Evolutionary conservation across 352 stramenopile species (phyloP).

Genomic region (Phytophthora chlamydospora): DNA sequence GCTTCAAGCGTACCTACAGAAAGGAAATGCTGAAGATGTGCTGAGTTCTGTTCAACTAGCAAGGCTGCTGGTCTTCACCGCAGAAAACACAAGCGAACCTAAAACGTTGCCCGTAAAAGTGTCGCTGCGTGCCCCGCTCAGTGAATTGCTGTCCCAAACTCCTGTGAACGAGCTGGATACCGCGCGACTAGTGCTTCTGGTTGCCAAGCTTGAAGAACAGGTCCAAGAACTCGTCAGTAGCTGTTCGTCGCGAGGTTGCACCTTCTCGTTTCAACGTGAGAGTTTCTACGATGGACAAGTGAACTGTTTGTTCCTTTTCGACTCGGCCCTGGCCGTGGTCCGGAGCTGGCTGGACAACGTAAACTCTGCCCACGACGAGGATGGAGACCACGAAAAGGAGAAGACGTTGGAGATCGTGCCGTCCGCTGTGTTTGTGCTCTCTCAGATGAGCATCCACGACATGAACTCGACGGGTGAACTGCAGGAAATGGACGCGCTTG

Average conservation of each 20-base stretch:
- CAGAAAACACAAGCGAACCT: conserved; percentile 17
- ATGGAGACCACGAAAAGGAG: conserved; percentile 31
- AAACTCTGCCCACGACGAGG: not conserved
- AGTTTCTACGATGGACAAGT: conserved; percentile 24
- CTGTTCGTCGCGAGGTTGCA: conserved; percentile 11
- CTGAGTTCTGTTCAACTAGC: conserved; percentile 44
- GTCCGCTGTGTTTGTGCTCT: conserved; percentile 40
- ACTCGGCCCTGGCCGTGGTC: conserved; percentile 18
- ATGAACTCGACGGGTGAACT: conserved; percentile 45
- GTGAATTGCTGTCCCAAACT: conserved; percentile 8
- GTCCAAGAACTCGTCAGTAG: conserved; percentile 28
- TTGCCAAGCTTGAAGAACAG: conserved; percentile 52
- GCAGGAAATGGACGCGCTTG: conserved; percentile 30
- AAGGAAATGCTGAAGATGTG: conserved; percentile 4
- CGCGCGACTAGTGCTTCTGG: conserved; percentile 40
- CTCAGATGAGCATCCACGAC: conserved; percentile 47
- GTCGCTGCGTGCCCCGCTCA: conserved; percentile 10
- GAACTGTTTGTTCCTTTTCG: conserved; percentile 35
- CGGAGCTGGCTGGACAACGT: conserved; percentile 20
- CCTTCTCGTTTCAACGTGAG: conserved; percentile 25
- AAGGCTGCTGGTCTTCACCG: conserved; percentile 54
- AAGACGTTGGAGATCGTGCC: conserved; percentile 28
- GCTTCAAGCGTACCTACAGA: conserved; percentile 26
- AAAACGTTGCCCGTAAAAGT: conserved; percentile 5
- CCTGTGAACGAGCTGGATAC: conserved; percentile 16